Evolutionary conservation across 2,329 filamentous ascomycete genomes (phyloP).

Genomic region (Alternaria longipes): DNA sequence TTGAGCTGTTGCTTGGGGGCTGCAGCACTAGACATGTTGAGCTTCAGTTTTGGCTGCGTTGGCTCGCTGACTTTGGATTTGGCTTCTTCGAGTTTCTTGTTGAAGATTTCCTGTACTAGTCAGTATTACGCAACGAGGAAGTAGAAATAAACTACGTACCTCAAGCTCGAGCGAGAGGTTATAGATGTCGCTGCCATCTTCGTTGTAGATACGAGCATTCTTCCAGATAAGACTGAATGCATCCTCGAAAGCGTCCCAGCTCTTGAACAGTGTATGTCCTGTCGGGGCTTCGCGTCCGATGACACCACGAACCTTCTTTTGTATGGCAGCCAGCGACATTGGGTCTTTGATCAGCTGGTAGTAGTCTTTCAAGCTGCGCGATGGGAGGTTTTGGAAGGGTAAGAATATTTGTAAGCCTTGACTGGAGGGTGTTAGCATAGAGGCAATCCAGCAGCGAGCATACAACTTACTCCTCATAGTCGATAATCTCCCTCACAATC

Average conservation of each 20-base stretch:
- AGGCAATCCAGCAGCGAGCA: not conserved
- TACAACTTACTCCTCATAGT: slow-evolving; percentile 61
- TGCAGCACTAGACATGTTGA: slow-evolving; percentile 67
- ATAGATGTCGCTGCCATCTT: slow-evolving; percentile 88
- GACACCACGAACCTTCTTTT: slow-evolving; percentile 78
- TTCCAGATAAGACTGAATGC: slow-evolving; percentile 83
- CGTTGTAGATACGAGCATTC: slow-evolving; percentile 90
- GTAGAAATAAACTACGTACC: slow-evolving; percentile 58
- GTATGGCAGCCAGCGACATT: slow-evolving; percentile 77
- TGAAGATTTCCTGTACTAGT: slow-evolving; percentile 70
- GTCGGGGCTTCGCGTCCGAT: slow-evolving; percentile 72
- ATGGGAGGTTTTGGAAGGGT: slow-evolving; percentile 80
- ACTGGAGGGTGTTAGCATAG: slow-evolving; percentile 26
- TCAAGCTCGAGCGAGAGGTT: slow-evolving; percentile 80
- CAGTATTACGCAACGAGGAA: slow-evolving; percentile 11
- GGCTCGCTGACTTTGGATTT: slow-evolving; percentile 78
- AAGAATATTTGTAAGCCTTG: slow-evolving; percentile 74
- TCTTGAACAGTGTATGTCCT: slow-evolving; percentile 75
- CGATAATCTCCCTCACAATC: slow-evolving; percentile 77
- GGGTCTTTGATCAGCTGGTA: slow-evolving; percentile 85
- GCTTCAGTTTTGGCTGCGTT: slow-evolving; percentile 78
- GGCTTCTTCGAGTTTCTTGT: slow-evolving; percentile 73
- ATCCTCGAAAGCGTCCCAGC: slow-evolving; percentile 82
- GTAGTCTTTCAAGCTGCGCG: slow-evolving; percentile 81
- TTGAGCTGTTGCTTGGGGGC: slow-evolving; percentile 64